Percentiles rank a stretch among this genome's conserved stretches.
These are phyloP conservation scores for Mycena pura DNA, from an alignment of 768 basidiomycete species.

Conservation along the genomic window DNA sequence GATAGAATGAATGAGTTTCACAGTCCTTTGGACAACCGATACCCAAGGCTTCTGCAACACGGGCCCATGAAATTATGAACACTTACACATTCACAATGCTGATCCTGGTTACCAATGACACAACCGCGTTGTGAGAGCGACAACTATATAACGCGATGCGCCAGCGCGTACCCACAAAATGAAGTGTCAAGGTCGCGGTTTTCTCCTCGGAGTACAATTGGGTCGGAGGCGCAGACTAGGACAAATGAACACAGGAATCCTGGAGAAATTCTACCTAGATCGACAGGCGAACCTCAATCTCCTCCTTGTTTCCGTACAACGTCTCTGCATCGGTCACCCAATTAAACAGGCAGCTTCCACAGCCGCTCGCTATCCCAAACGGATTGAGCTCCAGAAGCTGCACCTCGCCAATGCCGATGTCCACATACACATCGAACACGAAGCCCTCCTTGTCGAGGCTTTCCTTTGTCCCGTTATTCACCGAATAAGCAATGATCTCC, in stretches of 20 bases:
- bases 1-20: too few species aligned
- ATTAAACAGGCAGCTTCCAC: slow-evolving; percentile 16
- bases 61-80: too few species aligned
- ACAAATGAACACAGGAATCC: neutral
- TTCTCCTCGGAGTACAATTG: neutral
- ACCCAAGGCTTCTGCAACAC: too few species aligned
- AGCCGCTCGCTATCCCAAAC: slow-evolving; percentile 6
- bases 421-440: slow-evolving; percentile 15
- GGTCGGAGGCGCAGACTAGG: neutral
- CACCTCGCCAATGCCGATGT: neutral
- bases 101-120: too few species aligned
- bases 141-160: too few species aligned
- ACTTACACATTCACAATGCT: too few species aligned
- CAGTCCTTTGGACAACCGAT: too few species aligned
- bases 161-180: too few species aligned
- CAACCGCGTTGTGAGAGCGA: too few species aligned
- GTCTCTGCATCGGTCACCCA: slow-evolving; percentile 19
- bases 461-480: neutral
- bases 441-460: slow-evolving; percentile 7
- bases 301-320: slow-evolving; percentile 12
- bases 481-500: slow-evolving; percentile 6
- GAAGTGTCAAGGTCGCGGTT: neutral
- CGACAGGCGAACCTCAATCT: slow-evolving; percentile 7
- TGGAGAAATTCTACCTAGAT: slow-evolving; percentile 9
- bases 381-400: slow-evolving; percentile 17